Evolutionary conservation across 75 land plant species (phyloP).

Genomic region (Isoetes taiwanensis): DNA sequence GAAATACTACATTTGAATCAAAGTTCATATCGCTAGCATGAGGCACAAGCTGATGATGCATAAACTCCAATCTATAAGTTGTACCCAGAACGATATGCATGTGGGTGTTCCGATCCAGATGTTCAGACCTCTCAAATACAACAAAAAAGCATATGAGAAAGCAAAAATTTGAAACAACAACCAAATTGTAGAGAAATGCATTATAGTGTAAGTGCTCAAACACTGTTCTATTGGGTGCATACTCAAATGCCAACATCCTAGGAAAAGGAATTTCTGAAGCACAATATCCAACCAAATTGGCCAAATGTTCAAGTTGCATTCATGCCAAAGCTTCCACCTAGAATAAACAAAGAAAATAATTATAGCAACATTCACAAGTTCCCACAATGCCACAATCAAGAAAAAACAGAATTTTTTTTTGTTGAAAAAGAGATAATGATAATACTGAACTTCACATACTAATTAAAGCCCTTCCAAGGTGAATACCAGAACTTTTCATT

Average conservation of each 20-base stretch:
- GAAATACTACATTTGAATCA: slow-evolving; percentile 35
- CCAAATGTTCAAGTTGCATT: slow-evolving; percentile 66
- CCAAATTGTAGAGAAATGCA: background rate
- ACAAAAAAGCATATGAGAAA: background rate
- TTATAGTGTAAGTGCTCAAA: slow-evolving; percentile 66
- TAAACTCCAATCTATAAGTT: slow-evolving; percentile 62
- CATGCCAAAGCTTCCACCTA: slow-evolving; percentile 55
- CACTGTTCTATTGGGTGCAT: slow-evolving; percentile 75
- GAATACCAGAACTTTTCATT: no score
- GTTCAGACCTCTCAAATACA: slow-evolving; percentile 56
- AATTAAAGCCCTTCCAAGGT: no score
- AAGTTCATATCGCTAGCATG: slow-evolving; percentile 41
- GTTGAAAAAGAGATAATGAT: no score
- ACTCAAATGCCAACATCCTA: slow-evolving; percentile 80
- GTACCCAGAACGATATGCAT: slow-evolving; percentile 64
- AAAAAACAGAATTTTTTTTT: no score
- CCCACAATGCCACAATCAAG: no score
- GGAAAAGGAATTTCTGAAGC: slow-evolving; percentile 57
- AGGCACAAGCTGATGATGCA: slow-evolving; percentile 52
- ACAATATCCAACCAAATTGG: slow-evolving; percentile 66
- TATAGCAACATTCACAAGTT: no score
- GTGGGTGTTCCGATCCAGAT: slow-evolving; percentile 64
- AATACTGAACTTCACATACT: no score
- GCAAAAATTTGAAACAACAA: background rate
- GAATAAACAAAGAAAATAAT: no score